Base-by-base conservation (phyloP, 176 grass and related monocot species). In the Elymus sibiricus region DNA sequence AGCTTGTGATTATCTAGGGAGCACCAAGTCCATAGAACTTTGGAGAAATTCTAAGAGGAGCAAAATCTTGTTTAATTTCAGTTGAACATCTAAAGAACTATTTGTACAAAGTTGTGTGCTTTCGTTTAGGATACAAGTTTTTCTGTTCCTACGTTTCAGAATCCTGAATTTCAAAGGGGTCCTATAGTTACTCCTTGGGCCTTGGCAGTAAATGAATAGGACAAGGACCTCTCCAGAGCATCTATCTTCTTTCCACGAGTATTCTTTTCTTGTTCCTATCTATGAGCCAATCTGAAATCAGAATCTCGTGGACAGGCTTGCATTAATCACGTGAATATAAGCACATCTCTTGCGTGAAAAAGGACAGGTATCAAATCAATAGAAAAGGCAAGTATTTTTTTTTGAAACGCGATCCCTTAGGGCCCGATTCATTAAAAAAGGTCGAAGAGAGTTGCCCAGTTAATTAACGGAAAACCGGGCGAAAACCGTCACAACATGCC, bases 311-410 rank as follows among this genome's bases (percentile, higher is more conserved):
- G 64, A 44, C 49, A 86, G 40, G 40, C 40, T 19, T 77, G 15
- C 85, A 62, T 37, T 29, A 70, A 85, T 69, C 17, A 28, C 38
- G 67, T 70, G 78, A 90, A 70, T 70, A 61, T 29, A 49, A 34
- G 28, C 68, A 22, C 70, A 38, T 77, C 70, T 76, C 75, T 64
- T 86, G 56, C 17, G 3, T 38, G 46, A 61, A 67, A 67, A 84
- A 79, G 46, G 89, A 37, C 89, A 80, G 34, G 49, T 84, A 68
- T 84, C 76, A 87, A 87, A 79, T 87, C 85, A 44, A 72, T 38
- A 46, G 15, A 69, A 84, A 87, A 80, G 27, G 64, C 17, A 3
- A 35, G 34, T 35, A 35, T 35, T n/a, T n/a, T n/a, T n/a, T n/a
- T n/a, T n/a, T n/a, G n/a, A n/a, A n/a, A n/a, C n/a, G n/a, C n/a